phyloP scores from a whole-genome alignment of 441 rosid genomes.

The California macrophylla region DNA sequence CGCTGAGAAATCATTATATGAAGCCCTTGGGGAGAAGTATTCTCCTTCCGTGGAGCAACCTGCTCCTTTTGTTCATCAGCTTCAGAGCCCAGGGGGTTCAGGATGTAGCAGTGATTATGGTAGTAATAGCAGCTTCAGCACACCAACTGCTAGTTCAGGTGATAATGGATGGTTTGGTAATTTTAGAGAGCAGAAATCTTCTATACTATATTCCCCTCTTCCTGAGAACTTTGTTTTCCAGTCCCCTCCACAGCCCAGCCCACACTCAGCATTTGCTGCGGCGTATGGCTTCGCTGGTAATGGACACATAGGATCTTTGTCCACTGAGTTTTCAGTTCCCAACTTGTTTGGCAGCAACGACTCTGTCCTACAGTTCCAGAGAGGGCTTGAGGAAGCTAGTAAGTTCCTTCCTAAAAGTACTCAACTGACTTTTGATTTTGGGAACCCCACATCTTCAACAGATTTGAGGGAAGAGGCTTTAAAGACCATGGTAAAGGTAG shows the following conservation, averaged over 20 bases:
- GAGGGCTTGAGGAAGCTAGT: conserved; percentile 74
- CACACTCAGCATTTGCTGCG: background rate
- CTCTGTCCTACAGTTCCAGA: conserved; percentile 52
- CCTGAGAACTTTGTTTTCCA: background rate
- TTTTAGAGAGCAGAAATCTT: background rate
- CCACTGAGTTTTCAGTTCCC: conserved; percentile 24
- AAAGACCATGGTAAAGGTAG: conserved; percentile 19
- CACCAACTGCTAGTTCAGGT: background rate
- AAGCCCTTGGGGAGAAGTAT: conserved; percentile 22
- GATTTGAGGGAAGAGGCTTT: conserved; percentile 12
- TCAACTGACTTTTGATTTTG: conserved; percentile 35
- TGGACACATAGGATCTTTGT: conserved; percentile 16
- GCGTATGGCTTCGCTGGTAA: conserved; percentile 17
- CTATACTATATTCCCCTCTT: background rate
- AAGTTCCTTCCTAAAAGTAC: conserved; percentile 66
- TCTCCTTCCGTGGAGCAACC: background rate
- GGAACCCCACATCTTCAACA: conserved; percentile 2
- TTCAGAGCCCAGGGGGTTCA: background rate
- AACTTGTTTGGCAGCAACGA: conserved; percentile 45
- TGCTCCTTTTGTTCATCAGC: background rate
- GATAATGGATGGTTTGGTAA: background rate
- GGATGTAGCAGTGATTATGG: background rate
- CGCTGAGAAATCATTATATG: conserved; percentile 57
- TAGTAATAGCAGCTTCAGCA: background rate
- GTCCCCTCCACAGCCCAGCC: background rate